Conservation (phyloP, 2,329 filamentous ascomycete species). For the Graphilbum fragrans region DNA sequence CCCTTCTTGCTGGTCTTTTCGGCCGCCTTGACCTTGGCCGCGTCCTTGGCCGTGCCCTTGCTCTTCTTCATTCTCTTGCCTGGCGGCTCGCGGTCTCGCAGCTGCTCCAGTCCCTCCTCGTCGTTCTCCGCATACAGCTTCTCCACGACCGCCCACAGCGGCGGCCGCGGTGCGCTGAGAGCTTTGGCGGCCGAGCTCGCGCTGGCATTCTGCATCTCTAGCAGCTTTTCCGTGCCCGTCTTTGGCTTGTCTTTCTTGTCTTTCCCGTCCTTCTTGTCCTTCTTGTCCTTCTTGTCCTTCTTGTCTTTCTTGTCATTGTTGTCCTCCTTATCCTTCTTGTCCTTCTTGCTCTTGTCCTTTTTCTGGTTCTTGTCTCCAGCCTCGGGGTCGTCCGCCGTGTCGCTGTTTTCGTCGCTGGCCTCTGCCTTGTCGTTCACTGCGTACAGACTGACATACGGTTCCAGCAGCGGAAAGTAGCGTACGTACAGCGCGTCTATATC, state of each 20-base stretch:
- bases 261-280: background rate
- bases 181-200: conserved; percentile 27
- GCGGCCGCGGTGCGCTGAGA: conserved; percentile 34
- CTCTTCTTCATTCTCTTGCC: conserved; percentile 10
- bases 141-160: conserved; percentile 60
- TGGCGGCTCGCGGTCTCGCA: conserved; percentile 37
- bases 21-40: background rate
- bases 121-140: conserved; percentile 50
- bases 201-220: conserved; percentile 15
- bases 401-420: conserved; percentile 20
- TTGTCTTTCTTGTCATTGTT: background rate
- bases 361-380: conserved; percentile 15
- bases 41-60: background rate
- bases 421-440: conserved; percentile 23
- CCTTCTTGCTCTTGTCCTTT: background rate
- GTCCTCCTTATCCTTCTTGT: conserved; percentile 18
- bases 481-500: conserved; percentile 69
- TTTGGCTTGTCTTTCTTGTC: background rate
- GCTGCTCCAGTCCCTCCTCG: conserved; percentile 32
- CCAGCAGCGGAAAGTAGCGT: conserved; percentile 56
- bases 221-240: too few relatives aligned
- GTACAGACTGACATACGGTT: conserved; percentile 57
- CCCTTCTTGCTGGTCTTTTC: conserved; percentile 3
- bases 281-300: background rate
- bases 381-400: background rate